Conservation (phyloP, 192 early-diverging fungal genomes). For the Thamnidium elegans region DNA sequence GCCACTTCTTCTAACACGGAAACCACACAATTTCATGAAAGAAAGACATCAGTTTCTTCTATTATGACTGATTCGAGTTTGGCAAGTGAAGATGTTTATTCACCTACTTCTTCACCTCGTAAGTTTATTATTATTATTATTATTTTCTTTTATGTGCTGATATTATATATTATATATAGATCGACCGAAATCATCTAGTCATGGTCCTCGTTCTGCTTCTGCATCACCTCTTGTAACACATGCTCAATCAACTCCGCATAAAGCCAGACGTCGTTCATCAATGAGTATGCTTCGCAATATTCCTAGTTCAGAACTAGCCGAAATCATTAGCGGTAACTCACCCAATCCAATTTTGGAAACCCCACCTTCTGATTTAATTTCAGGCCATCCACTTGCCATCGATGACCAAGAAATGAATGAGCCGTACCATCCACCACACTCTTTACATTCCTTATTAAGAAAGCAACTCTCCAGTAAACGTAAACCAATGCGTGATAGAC, state of each 20-base stretch:
- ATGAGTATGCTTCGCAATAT: conserved; percentile 38
- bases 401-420: too few relatives aligned
- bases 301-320: conserved; percentile 38
- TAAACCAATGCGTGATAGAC: not conserved
- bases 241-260: not conserved
- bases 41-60: conserved; percentile 24
- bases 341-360: conserved; percentile 28
- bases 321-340: conserved; percentile 36
- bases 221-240: conserved; percentile 4
- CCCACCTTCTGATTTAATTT: conserved; percentile 11
- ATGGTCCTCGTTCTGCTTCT: conserved; percentile 11
- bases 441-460: conserved; percentile 18
- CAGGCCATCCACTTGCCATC: not conserved
- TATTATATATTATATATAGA: too few relatives aligned
- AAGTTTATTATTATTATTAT: not conserved
- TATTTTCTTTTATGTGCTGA: not conserved
- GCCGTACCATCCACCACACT: not conserved
- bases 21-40: conserved; percentile 6
- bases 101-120: conserved; percentile 28
- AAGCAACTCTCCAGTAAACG: conserved; percentile 21
- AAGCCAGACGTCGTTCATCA: conserved; percentile 31
- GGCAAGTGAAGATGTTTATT: conserved; percentile 19
- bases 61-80: conserved; percentile 25
- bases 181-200: not conserved
- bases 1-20: not conserved